Percentiles rank a stretch among this genome's conserved stretches.
These are phyloP conservation scores for Cairneyella variabilis DNA, from an alignment of 495 filamentous ascomycete species.

Conservation along the genomic window DNA sequence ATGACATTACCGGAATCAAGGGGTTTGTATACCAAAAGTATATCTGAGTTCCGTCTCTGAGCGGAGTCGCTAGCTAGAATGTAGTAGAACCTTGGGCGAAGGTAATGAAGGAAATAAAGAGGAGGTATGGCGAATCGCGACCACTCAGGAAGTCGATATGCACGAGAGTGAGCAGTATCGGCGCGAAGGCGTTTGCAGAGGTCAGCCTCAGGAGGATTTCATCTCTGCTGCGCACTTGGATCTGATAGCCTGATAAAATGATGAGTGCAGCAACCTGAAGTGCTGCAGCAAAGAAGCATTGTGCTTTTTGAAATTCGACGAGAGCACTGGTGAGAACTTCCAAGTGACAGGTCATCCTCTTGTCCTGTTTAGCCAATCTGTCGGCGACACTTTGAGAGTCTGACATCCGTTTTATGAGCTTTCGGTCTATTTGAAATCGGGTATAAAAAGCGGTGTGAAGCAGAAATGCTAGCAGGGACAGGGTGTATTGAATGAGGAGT, in stretches of 20 bases:
- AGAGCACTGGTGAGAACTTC: conserved; percentile 3
- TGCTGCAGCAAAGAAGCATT: conserved; percentile 12
- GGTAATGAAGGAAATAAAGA: neutral
- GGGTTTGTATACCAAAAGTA: neutral
- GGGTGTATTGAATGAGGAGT: conserved; percentile 8
- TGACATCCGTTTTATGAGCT: neutral
- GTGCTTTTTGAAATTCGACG: conserved; percentile 15
- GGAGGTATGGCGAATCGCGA: conserved; percentile 4
- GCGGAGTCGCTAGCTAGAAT: neutral
- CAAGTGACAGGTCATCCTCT: neutral
- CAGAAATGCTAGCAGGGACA: conserved; percentile 5
- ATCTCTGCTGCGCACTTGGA: neutral
- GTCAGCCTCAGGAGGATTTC: conserved; percentile 3
- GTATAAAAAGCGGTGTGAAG: neutral
- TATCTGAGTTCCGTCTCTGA: neutral
- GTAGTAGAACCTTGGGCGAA: neutral
- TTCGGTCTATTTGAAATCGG: neutral
- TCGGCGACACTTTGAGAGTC: neutral
- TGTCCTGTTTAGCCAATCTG: neutral
- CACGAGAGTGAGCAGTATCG: conserved; percentile 7
- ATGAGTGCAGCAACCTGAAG: conserved; percentile 12
- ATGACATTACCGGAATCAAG: neutral
- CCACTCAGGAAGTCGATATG: conserved; percentile 3
- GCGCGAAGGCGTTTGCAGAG: conserved; percentile 11
- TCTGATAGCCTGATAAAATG: neutral